phyloP scores from a whole-genome alignment of 2,329 filamentous ascomycete species.

The Pseudocercospora fuligena region DNA sequence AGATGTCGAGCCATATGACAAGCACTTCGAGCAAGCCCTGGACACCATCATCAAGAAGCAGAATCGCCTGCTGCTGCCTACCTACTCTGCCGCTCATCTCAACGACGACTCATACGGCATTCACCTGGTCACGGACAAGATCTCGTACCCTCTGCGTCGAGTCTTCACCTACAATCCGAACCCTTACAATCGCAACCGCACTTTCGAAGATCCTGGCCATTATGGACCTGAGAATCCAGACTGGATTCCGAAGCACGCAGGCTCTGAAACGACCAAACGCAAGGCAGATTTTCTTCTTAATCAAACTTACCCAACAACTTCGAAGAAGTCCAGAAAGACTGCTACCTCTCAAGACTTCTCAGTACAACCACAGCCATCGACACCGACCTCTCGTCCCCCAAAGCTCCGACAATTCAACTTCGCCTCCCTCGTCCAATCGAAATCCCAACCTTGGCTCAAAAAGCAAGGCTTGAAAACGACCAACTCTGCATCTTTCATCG shows the following conservation, averaged over 20 bases:
- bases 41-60: not conserved
- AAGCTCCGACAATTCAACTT: constrained; percentile 6
- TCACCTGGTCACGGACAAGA: constrained; percentile 4
- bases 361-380: too few species aligned
- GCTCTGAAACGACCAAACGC: too few species aligned
- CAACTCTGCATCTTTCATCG: not conserved
- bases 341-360: too few species aligned
- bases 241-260: too few species aligned
- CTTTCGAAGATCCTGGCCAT: constrained; percentile 3
- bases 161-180: constrained; percentile 13
- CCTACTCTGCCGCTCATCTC: not conserved
- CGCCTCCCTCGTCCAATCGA: constrained; percentile 6
- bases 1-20: not conserved
- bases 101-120: not conserved
- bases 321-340: too few species aligned
- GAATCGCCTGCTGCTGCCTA: constrained; percentile 11
- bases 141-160: not conserved
- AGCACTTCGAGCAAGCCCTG: not conserved
- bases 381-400: too few species aligned
- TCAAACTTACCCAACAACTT: too few species aligned
- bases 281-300: too few species aligned
- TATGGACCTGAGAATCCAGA: too few species aligned
- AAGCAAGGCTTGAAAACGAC: constrained; percentile 7
- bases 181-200: constrained; percentile 16
- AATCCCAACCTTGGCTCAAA: constrained; percentile 5